phyloP scores from a whole-genome alignment of 441 rosid species.

The Caryocar brasiliense region DNA sequence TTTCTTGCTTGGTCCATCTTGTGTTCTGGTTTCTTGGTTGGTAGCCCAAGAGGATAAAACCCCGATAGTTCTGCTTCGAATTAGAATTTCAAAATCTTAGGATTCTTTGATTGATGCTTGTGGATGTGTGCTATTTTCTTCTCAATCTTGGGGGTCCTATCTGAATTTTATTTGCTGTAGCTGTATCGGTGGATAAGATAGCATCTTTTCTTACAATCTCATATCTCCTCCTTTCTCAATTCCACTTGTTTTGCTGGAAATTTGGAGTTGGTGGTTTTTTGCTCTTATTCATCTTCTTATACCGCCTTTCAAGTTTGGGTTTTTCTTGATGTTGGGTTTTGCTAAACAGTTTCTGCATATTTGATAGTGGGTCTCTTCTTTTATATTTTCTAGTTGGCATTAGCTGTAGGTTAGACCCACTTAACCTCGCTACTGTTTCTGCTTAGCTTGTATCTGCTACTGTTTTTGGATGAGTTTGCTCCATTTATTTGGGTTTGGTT shows the following conservation, averaged over 20 bases:
- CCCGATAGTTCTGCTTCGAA: slow-evolving; percentile 24
- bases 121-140: slow-evolving; percentile 18
- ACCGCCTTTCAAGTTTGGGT: slow-evolving; percentile 13
- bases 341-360: slow-evolving; percentile 31
- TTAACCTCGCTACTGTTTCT: slow-evolving; percentile 20
- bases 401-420: slow-evolving; percentile 24
- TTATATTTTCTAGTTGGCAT: slow-evolving; percentile 15
- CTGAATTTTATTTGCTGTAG: slow-evolving; percentile 20
- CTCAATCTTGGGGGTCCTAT: slow-evolving; percentile 14
- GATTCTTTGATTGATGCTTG: slow-evolving; percentile 34
- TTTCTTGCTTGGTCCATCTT: slow-evolving; percentile 28
- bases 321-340: slow-evolving; percentile 33
- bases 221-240: slow-evolving; percentile 8
- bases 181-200: slow-evolving; percentile 34
- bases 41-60: slow-evolving; percentile 18
- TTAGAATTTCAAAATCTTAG: slow-evolving; percentile 31
- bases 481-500: slow-evolving; percentile 59
- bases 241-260: slow-evolving; percentile 18
- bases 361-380: slow-evolving; percentile 30
- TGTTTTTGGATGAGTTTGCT: slow-evolving; percentile 68
- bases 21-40: slow-evolving; percentile 19
- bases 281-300: background rate
- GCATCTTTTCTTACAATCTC: slow-evolving; percentile 23
- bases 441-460: slow-evolving; percentile 21
- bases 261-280: slow-evolving; percentile 15